Conservation (phyloP, 2,329 filamentous ascomycete genomes). For the Lasiodiplodia sp. region DNA sequence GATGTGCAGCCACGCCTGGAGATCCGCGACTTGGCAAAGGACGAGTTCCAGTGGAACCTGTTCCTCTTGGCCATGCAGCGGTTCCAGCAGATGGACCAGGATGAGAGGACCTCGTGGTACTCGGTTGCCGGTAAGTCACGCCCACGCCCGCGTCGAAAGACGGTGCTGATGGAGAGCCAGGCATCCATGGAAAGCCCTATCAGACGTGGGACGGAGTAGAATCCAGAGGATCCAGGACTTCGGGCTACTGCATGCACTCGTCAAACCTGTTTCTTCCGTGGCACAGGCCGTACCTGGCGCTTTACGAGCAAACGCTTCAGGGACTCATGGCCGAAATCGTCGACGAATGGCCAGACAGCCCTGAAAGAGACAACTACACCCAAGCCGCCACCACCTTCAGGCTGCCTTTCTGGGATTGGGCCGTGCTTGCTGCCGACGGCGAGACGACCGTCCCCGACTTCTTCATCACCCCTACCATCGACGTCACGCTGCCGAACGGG, state of each 20-base stretch:
- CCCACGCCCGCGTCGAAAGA: background rate
- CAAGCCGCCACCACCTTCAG: conserved; percentile 51
- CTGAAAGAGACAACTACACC: conserved; percentile 48
- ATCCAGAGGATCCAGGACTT: conserved; percentile 59
- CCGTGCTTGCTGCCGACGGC: conserved; percentile 45
- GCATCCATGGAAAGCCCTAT: conserved; percentile 80
- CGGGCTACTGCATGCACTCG: conserved; percentile 80
- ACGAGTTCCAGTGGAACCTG: conserved; percentile 73
- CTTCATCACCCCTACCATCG: conserved; percentile 52
- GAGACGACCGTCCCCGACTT: conserved; percentile 34
- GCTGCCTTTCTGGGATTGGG: conserved; percentile 59
- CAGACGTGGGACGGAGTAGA: conserved; percentile 62
- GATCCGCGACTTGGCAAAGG: conserved; percentile 70
- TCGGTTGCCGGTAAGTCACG: conserved; percentile 70
- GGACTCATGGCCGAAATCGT: conserved; percentile 51
- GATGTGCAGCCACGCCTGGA: conserved; percentile 63
- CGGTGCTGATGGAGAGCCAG: conserved; percentile 49
- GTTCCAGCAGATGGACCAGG: conserved; percentile 73
- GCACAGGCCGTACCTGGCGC: conserved; percentile 80
- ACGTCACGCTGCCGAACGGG: conserved; percentile 53
- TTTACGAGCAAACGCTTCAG: conserved; percentile 62
- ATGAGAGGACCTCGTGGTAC: conserved; percentile 75
- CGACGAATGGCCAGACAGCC: conserved; percentile 48
- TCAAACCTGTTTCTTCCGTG: conserved; percentile 80
- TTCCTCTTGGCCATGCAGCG: conserved; percentile 77